Percentiles rank a stretch among this genome's conserved stretches.
These are phyloP conservation scores for Candida tallmaniae DNA, from an alignment of 805 yeast genomes.

Conservation along the genomic window DNA sequence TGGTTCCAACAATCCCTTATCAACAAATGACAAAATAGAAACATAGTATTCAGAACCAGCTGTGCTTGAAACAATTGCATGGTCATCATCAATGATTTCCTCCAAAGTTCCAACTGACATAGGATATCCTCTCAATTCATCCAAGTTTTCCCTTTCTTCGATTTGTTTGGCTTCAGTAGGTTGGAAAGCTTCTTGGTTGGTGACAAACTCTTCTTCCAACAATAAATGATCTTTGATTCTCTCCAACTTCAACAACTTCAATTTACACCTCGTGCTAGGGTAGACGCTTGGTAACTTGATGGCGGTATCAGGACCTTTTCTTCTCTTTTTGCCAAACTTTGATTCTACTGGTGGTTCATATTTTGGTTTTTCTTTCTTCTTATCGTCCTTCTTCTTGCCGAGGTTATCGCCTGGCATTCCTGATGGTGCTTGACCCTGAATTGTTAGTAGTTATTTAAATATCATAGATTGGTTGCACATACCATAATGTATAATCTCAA, in stretches of 20 bases:
- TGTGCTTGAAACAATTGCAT: constrained; percentile 93
- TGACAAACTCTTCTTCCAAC: constrained; percentile 92
- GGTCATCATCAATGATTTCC: constrained; percentile 97
- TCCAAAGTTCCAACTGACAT: constrained; percentile 95
- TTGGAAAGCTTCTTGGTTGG: constrained; percentile 89
- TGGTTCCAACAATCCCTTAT: constrained; percentile 91
- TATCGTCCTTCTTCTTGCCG: constrained; percentile 52
- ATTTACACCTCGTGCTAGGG: constrained; percentile 91
- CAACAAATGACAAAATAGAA: constrained; percentile 92
- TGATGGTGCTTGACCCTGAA: constrained; percentile 52
- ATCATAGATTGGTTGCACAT: neutral
- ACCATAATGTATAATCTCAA: neutral
- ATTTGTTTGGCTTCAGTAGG: constrained; percentile 96
- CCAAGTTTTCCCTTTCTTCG: constrained; percentile 92
- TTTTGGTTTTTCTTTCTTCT: constrained; percentile 84
- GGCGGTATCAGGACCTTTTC: constrained; percentile 87
- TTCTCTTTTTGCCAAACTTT: constrained; percentile 85
- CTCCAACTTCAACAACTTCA: constrained; percentile 86
- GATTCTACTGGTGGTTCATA: constrained; percentile 98
- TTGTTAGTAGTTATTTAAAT: neutral
- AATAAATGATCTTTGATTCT: constrained; percentile 94
- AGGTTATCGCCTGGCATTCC: constrained; percentile 45
- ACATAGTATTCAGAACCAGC: constrained; percentile 98
- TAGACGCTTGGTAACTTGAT: constrained; percentile 80
- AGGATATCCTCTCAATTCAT: constrained; percentile 93